These are phyloP conservation scores for Pichia norvegensis DNA, from an alignment of 1,139 yeast species.

Conservation along the genomic window DNA sequence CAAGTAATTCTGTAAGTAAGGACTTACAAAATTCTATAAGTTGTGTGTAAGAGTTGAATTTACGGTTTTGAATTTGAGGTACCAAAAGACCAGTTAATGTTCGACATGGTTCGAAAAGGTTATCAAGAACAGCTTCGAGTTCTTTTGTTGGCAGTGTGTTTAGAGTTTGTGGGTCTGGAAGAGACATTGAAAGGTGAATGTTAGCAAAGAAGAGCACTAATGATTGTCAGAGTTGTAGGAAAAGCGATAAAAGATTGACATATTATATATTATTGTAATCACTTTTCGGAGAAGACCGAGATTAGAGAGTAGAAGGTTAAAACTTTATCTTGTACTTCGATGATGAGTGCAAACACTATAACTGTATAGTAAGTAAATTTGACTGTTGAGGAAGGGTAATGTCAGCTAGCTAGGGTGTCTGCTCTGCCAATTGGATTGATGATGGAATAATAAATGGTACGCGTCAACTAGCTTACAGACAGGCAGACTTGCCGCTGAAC, in stretches of 20 bases:
- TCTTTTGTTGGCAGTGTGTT: slow-evolving; percentile 17
- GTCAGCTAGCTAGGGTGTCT: too few species aligned
- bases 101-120: slow-evolving; percentile 61
- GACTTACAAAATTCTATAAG: slow-evolving; percentile 40
- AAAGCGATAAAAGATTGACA: neutral
- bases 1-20: slow-evolving; percentile 27
- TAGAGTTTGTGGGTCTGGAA: slow-evolving; percentile 19
- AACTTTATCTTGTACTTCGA: too few species aligned
- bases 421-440: too few species aligned
- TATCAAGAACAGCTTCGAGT: slow-evolving; percentile 37
- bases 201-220: neutral
- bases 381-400: too few species aligned
- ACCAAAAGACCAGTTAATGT: slow-evolving; percentile 40
- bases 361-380: too few species aligned
- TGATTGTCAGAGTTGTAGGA: neutral
- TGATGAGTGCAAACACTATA: too few species aligned
- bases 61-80: slow-evolving; percentile 27
- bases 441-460: too few species aligned
- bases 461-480: too few species aligned
- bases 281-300: neutral
- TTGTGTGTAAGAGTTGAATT: slow-evolving; percentile 33
- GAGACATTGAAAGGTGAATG: slow-evolving; percentile 1
- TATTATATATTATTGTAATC: too few species aligned
- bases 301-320: too few species aligned
- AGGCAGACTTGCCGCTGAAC: neutral